A percentile compares a stretch with the other conserved stretches of the same genome.
phyloP scores from a whole-genome alignment of 768 basidiomycete genomes.

The Mycena epipterygia region DNA sequence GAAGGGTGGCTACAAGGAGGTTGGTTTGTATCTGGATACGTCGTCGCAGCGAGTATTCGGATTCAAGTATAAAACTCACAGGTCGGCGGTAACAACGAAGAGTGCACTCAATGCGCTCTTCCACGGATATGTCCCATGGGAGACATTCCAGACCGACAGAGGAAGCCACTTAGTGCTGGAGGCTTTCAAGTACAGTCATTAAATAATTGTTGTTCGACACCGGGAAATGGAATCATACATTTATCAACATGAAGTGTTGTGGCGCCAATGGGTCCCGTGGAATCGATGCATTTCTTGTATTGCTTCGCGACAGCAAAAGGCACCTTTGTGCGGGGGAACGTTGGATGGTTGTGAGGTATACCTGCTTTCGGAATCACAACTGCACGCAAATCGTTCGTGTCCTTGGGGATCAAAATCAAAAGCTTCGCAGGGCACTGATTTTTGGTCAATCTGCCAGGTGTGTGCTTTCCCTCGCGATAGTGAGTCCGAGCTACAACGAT shows the following conservation, averaged over 20 bases:
- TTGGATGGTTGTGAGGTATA: background rate
- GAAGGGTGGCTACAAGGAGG: too few species aligned
- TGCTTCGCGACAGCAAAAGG: background rate
- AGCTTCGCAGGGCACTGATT: background rate
- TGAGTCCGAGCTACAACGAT: too few species aligned
- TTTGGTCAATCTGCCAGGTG: background rate
- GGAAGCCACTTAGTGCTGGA: slow-evolving; percentile 46
- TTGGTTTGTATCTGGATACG: too few species aligned
- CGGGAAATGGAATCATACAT: too few species aligned
- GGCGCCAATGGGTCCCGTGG: background rate
- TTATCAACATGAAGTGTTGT: too few species aligned
- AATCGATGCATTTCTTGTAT: background rate
- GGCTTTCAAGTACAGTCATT: too few species aligned
- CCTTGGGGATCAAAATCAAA: background rate
- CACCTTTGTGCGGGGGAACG: slow-evolving; percentile 6
- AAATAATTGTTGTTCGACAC: too few species aligned
- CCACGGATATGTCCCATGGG: slow-evolving; percentile 13
- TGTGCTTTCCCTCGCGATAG: background rate
- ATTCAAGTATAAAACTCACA: slow-evolving; percentile 32
- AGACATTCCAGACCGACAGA: too few species aligned
- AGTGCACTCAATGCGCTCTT: slow-evolving; percentile 34
- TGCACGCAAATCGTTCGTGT: background rate
- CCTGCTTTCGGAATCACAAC: background rate
- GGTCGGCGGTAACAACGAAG: background rate
- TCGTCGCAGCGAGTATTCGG: slow-evolving; percentile 37